A percentile compares a stretch with the other conserved stretches of the same genome.
Evolutionary conservation across 768 basidiomycete genomes (phyloP).

Genomic region (Trametes gibbosa): DNA sequence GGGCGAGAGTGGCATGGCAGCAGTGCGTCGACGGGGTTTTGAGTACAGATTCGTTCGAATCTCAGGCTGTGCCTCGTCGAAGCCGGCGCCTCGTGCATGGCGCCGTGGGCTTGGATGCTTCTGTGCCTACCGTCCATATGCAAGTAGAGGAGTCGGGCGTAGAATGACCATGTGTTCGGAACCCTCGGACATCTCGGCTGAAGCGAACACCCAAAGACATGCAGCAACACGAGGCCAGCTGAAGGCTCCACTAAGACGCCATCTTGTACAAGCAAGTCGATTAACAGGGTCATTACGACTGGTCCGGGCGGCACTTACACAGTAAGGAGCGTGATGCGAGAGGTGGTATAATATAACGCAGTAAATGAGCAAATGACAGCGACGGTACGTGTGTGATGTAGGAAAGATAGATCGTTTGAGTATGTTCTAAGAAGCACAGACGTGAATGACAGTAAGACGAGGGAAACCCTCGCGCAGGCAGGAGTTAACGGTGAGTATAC

Average conservation of each 20-base stretch:
- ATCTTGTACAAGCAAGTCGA: not conserved
- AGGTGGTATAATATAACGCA: not conserved
- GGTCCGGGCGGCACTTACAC: not conserved
- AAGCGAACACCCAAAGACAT: too few species aligned
- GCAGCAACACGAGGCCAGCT: too few species aligned
- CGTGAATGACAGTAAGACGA: too few species aligned
- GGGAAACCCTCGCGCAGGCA: not conserved
- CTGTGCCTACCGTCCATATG: too few species aligned
- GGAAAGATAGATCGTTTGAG: not conserved
- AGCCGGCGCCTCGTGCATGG: not conserved
- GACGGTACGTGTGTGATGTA: not conserved
- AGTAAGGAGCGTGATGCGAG: conserved; percentile 6
- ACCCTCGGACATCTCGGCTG: too few species aligned
- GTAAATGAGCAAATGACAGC: not conserved
- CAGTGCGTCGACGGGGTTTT: not conserved
- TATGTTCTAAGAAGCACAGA: not conserved
- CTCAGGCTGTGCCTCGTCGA: too few species aligned
- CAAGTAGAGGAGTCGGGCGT: too few species aligned
- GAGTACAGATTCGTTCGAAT: not conserved
- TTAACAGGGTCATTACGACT: not conserved
- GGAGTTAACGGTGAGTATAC: not conserved
- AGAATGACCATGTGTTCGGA: too few species aligned
- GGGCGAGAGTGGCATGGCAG: too few species aligned
- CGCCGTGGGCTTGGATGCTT: conserved; percentile 7
- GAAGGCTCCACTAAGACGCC: not conserved